These are phyloP conservation scores for Boletus patriciae DNA, from an alignment of 768 basidiomycete species.

Conservation along the genomic window DNA sequence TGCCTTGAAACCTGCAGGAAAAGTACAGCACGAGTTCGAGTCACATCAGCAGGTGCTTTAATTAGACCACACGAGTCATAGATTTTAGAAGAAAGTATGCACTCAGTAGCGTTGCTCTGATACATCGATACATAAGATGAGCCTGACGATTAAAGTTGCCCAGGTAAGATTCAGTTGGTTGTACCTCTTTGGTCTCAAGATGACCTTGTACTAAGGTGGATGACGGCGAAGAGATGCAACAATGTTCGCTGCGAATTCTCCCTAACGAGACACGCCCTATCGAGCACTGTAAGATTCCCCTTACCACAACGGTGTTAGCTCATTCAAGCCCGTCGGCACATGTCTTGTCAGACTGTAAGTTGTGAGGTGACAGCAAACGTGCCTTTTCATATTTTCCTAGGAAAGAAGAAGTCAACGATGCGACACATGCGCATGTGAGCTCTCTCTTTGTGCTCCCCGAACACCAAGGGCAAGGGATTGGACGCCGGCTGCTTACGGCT, in stretches of 20 bases:
- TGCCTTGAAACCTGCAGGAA: background rate
- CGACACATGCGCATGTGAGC: constrained; percentile 7
- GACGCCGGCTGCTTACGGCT: background rate
- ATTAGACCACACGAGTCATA: background rate
- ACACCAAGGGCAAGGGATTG: constrained; percentile 9
- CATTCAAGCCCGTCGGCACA: background rate
- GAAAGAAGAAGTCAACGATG: constrained; percentile 6
- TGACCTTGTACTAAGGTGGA: background rate
- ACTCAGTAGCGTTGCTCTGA: background rate
- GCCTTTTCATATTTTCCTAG: background rate
- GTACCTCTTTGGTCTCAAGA: background rate
- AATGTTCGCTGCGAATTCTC: background rate
- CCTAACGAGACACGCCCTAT: background rate
- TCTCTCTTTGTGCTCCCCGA: constrained; percentile 3
- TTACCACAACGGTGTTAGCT: background rate
- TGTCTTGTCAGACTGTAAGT: constrained; percentile 14
- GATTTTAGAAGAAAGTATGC: background rate
- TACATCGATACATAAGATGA: background rate
- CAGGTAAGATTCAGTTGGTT: background rate
- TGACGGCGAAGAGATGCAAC: constrained; percentile 2
- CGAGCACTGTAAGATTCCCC: background rate
- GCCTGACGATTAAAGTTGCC: background rate
- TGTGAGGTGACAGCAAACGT: background rate
- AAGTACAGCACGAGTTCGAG: background rate
- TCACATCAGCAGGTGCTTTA: background rate